Conservation (phyloP, 2,329 filamentous ascomycete species). For the Exophiala spinifera region DNA sequence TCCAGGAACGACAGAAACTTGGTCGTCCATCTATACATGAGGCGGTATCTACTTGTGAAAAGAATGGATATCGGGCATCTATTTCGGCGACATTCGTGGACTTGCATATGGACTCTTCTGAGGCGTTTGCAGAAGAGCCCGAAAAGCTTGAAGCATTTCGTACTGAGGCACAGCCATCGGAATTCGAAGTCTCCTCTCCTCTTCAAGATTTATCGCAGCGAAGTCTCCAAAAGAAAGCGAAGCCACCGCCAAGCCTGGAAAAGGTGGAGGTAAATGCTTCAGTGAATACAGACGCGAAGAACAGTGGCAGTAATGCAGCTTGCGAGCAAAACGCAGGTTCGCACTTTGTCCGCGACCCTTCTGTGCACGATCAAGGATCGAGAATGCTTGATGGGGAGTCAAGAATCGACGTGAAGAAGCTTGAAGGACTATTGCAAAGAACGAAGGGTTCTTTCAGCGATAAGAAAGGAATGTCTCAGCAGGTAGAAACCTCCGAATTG, state of each 20-base stretch:
- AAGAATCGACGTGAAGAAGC: too few species aligned
- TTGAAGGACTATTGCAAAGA: too few species aligned
- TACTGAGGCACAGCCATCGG: background rate
- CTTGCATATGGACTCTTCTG: background rate
- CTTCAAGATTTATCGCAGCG: background rate
- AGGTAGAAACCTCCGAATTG: background rate
- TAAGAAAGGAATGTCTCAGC: background rate
- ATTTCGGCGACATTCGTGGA: constrained; percentile 12
- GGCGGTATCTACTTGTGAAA: background rate
- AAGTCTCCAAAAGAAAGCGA: background rate
- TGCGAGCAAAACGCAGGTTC: too few species aligned
- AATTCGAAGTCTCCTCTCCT: background rate
- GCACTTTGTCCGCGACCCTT: too few species aligned
- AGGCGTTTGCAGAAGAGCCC: constrained; percentile 1
- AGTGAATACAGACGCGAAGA: too few species aligned
- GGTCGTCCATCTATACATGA: background rate
- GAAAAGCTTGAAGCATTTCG: too few species aligned
- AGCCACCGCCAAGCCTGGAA: background rate
- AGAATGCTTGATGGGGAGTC: too few species aligned
- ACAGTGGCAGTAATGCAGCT: too few species aligned
- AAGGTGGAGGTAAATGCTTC: too few species aligned
- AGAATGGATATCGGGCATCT: background rate
- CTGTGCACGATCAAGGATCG: too few species aligned
- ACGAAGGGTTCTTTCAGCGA: background rate
- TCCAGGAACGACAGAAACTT: background rate